phyloP scores from a whole-genome alignment of 805 yeast species.

The Zygosaccharomyces gambellarensis region DNA sequence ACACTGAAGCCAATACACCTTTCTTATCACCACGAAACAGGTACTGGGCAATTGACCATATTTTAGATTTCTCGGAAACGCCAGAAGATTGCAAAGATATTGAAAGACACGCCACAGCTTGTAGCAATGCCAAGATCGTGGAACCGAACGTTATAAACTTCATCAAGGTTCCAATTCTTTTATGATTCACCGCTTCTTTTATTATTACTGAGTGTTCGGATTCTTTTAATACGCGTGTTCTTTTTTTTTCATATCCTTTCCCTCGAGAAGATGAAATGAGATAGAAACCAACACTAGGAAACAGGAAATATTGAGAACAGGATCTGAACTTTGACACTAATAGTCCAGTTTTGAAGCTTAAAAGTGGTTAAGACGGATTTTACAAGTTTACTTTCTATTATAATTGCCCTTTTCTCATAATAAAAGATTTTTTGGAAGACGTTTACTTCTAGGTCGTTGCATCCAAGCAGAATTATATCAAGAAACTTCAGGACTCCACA shows the following conservation, averaged over 20 bases:
- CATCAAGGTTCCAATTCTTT: background rate
- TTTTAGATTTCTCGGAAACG: slow-evolving; percentile 10
- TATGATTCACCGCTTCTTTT: background rate
- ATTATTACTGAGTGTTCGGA: background rate
- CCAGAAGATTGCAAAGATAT: background rate
- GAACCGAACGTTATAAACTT: background rate
- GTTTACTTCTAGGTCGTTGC: slow-evolving; percentile 1
- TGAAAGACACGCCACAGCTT: background rate
- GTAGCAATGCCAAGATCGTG: background rate
- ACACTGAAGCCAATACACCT: slow-evolving; percentile 7
- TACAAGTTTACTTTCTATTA: background rate
- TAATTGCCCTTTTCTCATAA: slow-evolving; percentile 6
- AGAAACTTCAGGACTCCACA: slow-evolving; percentile 10
- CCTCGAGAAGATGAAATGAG: background rate
- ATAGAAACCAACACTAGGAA: background rate
- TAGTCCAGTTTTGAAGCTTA: background rate
- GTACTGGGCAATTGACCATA: slow-evolving; percentile 15
- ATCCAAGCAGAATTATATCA: slow-evolving; percentile 2
- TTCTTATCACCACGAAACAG: slow-evolving; percentile 8
- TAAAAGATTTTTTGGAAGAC: slow-evolving; percentile 3
- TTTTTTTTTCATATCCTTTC: background rate
- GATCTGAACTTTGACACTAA: background rate
- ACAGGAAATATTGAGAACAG: background rate
- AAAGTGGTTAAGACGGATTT: background rate
- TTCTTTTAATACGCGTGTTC: background rate